Base-by-base conservation (phyloP, 139 green algal species). In the Yamagishiella unicocca region DNA sequence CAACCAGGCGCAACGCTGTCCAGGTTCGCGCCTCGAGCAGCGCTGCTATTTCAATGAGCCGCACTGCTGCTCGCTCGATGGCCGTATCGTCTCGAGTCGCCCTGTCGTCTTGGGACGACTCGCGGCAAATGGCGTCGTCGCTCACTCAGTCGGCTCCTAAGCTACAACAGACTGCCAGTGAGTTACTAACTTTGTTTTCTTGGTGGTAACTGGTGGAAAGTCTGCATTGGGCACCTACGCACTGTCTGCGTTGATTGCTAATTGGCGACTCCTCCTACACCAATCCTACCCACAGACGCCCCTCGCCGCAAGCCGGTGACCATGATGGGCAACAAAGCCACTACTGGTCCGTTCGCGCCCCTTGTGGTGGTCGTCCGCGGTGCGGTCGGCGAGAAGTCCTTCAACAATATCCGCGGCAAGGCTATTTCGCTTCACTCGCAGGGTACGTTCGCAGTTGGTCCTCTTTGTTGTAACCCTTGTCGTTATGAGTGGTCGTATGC, bases 361-460 rank as follows among this genome's bases (percentile, higher is more conserved):
- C 76, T 99, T 9, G 98, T 99, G 19, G 55, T 93, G 0, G 85
- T 99, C 8, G 90, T 93, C 1, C 90, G 96, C 53, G 93, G 96
- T 58, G 83, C 93, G 0, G 93, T 99, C 29, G 98, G 98, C n/a
- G 91, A 95, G 55, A 99, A 99, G 90, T 87, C 97, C 31, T 99
- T 99, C 91, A 99, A 99, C 93, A 92, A 99, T 90, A 83, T 99
- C 0, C 90, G 98, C 37, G 98, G 98, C 40, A 99, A 99, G 92
- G 97, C 91, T 66, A 99, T 99, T 85, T 97, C 97, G 0, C 87
- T 99, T 50, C 98, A 99, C 90, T 99, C 98, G 19, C 98, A 99
- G 92, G 94, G 97, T 98, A 72, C 88, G 90, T 74, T 8, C 5
- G 10, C 8, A 17, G 40, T 53, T 64, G n/a, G n/a, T n/a, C n/a